phyloP scores from a whole-genome alignment of 495 filamentous ascomycete genomes.

The Elasticomyces elasticus region DNA sequence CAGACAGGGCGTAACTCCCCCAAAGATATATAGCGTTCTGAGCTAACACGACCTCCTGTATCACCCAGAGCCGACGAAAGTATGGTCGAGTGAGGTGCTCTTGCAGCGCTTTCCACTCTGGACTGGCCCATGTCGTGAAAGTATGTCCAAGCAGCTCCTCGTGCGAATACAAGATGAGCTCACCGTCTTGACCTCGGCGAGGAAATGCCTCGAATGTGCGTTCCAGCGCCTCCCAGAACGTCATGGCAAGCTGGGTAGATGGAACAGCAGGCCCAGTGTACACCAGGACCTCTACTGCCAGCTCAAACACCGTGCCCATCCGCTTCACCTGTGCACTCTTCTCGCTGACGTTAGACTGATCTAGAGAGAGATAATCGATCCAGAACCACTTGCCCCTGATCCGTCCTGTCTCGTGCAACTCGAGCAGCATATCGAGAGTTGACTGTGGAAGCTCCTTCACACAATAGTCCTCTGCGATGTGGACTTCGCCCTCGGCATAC shows the following conservation, averaged over 20 bases:
- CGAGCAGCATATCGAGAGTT: background rate
- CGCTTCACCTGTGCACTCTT: background rate
- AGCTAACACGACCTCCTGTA: conserved; percentile 21
- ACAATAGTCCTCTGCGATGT: background rate
- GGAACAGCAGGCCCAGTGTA: background rate
- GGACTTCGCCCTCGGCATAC: background rate
- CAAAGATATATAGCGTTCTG: background rate
- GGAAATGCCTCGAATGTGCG: background rate
- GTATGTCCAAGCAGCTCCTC: background rate
- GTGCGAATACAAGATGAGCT: background rate
- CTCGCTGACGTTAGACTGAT: background rate
- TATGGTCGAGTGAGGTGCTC: conserved; percentile 16
- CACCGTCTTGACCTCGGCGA: background rate
- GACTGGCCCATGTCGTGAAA: background rate
- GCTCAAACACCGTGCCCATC: background rate
- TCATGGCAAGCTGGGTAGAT: background rate
- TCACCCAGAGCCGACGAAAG: conserved; percentile 25
- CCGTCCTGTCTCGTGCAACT: background rate
- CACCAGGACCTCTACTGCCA: background rate
- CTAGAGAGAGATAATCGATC: background rate
- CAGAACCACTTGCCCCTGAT: background rate
- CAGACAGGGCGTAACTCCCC: background rate
- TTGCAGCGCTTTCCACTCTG: background rate
- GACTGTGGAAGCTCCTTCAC: background rate
- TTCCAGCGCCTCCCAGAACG: background rate